Evolutionary conservation across 768 basidiomycete species (phyloP), one percentile per base, ranked within the genome.

Genomic region (Amanita exitialis): DNA sequence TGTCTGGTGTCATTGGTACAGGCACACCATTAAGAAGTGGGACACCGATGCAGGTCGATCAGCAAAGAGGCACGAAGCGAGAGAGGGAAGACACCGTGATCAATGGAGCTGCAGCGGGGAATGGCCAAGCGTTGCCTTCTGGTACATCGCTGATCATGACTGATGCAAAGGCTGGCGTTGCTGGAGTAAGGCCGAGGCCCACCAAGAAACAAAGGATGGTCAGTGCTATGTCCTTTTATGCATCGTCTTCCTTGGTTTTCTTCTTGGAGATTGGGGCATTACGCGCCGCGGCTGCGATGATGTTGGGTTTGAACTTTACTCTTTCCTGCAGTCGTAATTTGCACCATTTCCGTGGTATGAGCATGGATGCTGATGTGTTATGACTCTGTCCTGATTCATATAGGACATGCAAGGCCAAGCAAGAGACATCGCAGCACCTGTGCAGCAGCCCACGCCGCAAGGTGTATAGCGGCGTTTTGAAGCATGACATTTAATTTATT

Each of bases 181-280:
- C 70, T 6, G 76, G 73, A 42, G 76, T 73, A 12, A 71, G 81
- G 50, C 83, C 85, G 25, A 72, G 86, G 56, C 86, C 86, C 18
- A 60, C 82, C 38, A 89, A 89, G 75, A 88, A 85, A 66, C 83
- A 80, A 60, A 75, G 83, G 54, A 71, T 85, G 79, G 86, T 87
- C 57, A 59, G 80, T 72, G 38, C 37, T 39, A 18, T 9, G 30
- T 32, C 44, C 47, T 49, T 45, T 54, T 56, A 49, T 49, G 35
- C n/a, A 16, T 9, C 45, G 13, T 30, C 44, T 37, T 18, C 49
- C n/a, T 36, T 34, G 48, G 35, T 27, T 46, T 56, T 38, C 30
- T 57, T 34, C 30, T 20, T 44, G 37, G 30, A 34, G 20, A 16
- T 36, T 34, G 32, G 45, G 13, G 18, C n/a, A 9, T 45, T 13